A percentile compares a stretch with the other conserved stretches of the same genome.
Conservation (phyloP, 2,329 filamentous ascomycete species). For the Immersiporthe knoxdaviesiana region DNA sequence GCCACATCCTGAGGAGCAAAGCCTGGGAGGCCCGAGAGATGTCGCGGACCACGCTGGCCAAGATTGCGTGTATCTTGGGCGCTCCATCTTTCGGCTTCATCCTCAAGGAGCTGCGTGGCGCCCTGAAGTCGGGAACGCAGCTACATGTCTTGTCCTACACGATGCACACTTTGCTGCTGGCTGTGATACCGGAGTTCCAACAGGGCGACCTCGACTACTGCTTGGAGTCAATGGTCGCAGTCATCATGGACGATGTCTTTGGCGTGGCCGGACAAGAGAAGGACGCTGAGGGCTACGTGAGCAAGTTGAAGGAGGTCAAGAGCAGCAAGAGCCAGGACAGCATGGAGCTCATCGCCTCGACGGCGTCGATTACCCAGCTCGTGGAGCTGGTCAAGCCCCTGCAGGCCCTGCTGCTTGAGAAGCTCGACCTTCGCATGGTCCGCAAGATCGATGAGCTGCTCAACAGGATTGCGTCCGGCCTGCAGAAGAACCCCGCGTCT, state of each 20-base stretch:
- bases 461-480: constrained; percentile 77
- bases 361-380: constrained; percentile 74
- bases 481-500: constrained; percentile 79
- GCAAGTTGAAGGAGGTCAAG: constrained; percentile 96
- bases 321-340: constrained; percentile 98
- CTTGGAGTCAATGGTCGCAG: constrained; percentile 72
- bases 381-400: constrained; percentile 78
- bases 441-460: constrained; percentile 91
- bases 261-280: constrained; percentile 92
- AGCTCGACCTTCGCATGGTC: constrained; percentile 79
- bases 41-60: constrained; percentile 82
- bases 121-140: constrained; percentile 85
- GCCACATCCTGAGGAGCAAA: constrained; percentile 88
- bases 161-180: constrained; percentile 85
- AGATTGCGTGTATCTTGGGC: constrained; percentile 81
- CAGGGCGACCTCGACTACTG: constrained; percentile 92
- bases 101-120: constrained; percentile 84
- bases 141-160: constrained; percentile 95
- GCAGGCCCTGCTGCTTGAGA: constrained; percentile 78
- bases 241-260: constrained; percentile 98
- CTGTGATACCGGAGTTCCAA: constrained; percentile 70
- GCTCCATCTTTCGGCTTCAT: constrained; percentile 87
- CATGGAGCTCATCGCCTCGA: constrained; percentile 88
- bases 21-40: constrained; percentile 88
- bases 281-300: constrained; percentile 93